Conservation (phyloP, 225 moss, liverwort and hornwort genomes). For the Takakia lepidozioides region DNA sequence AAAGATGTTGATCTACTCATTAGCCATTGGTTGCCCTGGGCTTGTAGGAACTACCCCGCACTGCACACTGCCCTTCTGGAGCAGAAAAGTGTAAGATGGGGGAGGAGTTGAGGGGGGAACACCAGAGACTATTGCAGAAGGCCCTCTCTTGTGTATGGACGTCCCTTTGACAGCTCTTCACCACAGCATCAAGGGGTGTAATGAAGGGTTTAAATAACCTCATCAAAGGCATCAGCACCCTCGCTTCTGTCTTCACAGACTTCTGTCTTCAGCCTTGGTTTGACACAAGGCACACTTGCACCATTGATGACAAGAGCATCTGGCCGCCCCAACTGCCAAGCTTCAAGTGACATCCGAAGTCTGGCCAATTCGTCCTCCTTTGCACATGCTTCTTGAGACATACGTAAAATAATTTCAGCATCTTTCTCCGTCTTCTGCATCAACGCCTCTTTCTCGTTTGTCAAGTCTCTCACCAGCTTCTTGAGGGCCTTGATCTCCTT, state of each 20-base stretch:
- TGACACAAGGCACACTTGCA: constrained; percentile 28
- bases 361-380: constrained; percentile 67
- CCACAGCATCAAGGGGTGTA: too few relatives aligned
- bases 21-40: too few relatives aligned
- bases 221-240: constrained; percentile 14
- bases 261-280: constrained; percentile 18
- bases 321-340: constrained; percentile 40
- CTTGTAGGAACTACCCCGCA: too few relatives aligned
- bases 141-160: too few relatives aligned
- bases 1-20: too few relatives aligned
- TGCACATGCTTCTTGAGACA: constrained; percentile 58
- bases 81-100: too few relatives aligned
- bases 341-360: constrained; percentile 42
- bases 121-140: too few relatives aligned
- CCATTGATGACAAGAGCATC: constrained; percentile 55
- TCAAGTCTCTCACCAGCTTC: constrained; percentile 55
- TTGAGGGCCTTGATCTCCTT: constrained; percentile 73
- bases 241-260: too few relatives aligned
- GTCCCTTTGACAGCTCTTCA: too few relatives aligned
- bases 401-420: constrained; percentile 44
- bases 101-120: too few relatives aligned
- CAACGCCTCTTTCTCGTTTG: constrained; percentile 53
- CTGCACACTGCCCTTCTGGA: too few relatives aligned
- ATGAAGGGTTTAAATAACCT: constrained; percentile 6
- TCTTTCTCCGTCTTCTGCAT: constrained; percentile 47